phyloP scores from a whole-genome alignment of 2,329 filamentous ascomycete genomes.

The Dothideomycetes sp. region DNA sequence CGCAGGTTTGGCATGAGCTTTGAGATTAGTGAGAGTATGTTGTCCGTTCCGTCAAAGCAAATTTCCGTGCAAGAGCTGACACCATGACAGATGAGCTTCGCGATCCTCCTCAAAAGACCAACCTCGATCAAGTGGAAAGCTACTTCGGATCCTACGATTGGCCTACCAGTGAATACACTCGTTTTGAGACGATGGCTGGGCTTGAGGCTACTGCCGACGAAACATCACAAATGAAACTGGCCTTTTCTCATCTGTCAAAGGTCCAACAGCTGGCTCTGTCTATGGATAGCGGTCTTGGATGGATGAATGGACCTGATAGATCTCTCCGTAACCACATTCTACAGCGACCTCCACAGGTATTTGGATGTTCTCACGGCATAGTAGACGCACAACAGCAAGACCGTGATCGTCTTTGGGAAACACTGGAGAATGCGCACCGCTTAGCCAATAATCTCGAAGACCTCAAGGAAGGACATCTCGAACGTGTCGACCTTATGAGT shows the following conservation, averaged over 20 bases:
- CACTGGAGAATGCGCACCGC: constrained; percentile 19
- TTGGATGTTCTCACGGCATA: constrained; percentile 33
- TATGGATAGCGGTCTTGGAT: constrained; percentile 59
- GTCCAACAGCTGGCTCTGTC: constrained; percentile 58
- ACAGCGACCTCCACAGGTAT: constrained; percentile 35
- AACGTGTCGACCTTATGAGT: background rate
- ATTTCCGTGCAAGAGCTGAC: too few species aligned
- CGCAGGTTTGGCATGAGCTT: constrained; percentile 58
- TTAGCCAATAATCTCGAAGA: constrained; percentile 17
- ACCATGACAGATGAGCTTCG: constrained; percentile 34
- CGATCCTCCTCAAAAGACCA: constrained; percentile 47
- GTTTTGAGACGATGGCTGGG: constrained; percentile 50
- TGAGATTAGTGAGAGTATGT: constrained; percentile 58
- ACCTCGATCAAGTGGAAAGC: constrained; percentile 45
- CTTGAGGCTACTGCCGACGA: constrained; percentile 58
- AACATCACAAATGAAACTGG: constrained; percentile 50
- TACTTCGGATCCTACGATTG: constrained; percentile 60
- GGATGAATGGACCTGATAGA: constrained; percentile 53
- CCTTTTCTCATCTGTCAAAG: constrained; percentile 47
- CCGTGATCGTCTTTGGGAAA: constrained; percentile 29
- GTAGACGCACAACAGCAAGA: constrained; percentile 31
- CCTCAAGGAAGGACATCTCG: constrained; percentile 20
- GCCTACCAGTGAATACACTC: constrained; percentile 51
- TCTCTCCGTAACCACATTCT: constrained; percentile 41
- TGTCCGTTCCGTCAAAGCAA: too few species aligned